Conservation (phyloP, 768 basidiomycete genomes). For the Vishniacozyma victoriae region DNA sequence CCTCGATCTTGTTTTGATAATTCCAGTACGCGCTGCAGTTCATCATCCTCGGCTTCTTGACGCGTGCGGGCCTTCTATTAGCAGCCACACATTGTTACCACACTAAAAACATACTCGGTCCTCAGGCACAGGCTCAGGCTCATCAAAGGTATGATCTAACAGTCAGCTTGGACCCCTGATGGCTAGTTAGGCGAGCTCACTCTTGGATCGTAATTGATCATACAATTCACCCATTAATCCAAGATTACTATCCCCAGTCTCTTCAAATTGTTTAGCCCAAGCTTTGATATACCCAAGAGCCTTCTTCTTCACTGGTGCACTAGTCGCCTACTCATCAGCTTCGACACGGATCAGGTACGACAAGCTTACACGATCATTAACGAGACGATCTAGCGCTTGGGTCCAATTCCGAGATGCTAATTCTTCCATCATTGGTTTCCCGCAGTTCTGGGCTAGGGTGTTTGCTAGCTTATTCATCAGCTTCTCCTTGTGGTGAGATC, state of each 20-base stretch:
- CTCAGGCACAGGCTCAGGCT: constrained; percentile 31
- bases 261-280: constrained; percentile 80
- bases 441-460: constrained; percentile 85
- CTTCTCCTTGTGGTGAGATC: not conserved
- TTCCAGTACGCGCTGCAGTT: constrained; percentile 84
- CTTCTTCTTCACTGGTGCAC: constrained; percentile 79
- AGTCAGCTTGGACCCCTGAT: not conserved
- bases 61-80: constrained; percentile 62
- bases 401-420: constrained; percentile 87
- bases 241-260: constrained; percentile 60
- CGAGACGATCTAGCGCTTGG: constrained; percentile 73
- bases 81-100: constrained; percentile 6
- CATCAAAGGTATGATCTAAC: constrained; percentile 29
- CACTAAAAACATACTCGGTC: constrained; percentile 13
- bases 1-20: constrained; percentile 90
- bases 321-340: constrained; percentile 63
- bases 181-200: constrained; percentile 50
- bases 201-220: constrained; percentile 71
- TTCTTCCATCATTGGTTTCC: constrained; percentile 71
- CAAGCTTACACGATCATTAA: constrained; percentile 70
- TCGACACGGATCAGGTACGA: not conserved
- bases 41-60: constrained; percentile 82
- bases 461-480: constrained; percentile 59
- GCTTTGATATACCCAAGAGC: constrained; percentile 65
- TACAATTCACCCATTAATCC: constrained; percentile 90